phyloP scores from a whole-genome alignment of 768 basidiomycete species.

The Mycena venus region DNA sequence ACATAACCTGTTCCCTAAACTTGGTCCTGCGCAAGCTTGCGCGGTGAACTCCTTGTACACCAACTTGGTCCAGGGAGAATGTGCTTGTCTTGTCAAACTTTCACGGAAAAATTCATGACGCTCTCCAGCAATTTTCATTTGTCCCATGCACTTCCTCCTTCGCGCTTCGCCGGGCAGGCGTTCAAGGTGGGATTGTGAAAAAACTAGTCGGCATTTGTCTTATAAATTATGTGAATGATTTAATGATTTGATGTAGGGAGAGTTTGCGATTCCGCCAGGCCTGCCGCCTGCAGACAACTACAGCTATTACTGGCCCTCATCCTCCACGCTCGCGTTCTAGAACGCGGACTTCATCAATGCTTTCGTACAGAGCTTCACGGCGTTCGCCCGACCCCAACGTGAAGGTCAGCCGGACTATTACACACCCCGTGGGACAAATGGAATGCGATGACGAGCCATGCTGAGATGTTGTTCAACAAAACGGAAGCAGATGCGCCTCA shows the following conservation, averaged over 20 bases:
- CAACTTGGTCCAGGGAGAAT: constrained; percentile 41
- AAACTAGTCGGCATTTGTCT: too few species aligned
- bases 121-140: constrained; percentile 54
- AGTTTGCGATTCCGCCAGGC: constrained; percentile 45
- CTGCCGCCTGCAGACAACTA: constrained; percentile 40
- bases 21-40: constrained; percentile 21
- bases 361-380: constrained; percentile 16
- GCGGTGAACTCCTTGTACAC: constrained; percentile 30
- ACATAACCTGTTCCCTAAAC: constrained; percentile 38
- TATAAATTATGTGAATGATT: too few species aligned
- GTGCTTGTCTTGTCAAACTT: constrained; percentile 34
- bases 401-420: constrained; percentile 9
- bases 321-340: constrained; percentile 16
- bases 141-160: constrained; percentile 50
- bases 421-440: constrained; percentile 8
- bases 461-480: constrained; percentile 24
- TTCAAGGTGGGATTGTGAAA: constrained; percentile 48
- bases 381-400: constrained; percentile 17
- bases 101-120: background rate
- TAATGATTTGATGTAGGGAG: constrained; percentile 34
- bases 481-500: background rate
- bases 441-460: background rate
- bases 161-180: constrained; percentile 42
- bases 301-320: constrained; percentile 44
- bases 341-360: constrained; percentile 23